Evolutionary conservation across 495 filamentous ascomycete genomes (phyloP).

Genomic region (Apiosordaria backusii): DNA sequence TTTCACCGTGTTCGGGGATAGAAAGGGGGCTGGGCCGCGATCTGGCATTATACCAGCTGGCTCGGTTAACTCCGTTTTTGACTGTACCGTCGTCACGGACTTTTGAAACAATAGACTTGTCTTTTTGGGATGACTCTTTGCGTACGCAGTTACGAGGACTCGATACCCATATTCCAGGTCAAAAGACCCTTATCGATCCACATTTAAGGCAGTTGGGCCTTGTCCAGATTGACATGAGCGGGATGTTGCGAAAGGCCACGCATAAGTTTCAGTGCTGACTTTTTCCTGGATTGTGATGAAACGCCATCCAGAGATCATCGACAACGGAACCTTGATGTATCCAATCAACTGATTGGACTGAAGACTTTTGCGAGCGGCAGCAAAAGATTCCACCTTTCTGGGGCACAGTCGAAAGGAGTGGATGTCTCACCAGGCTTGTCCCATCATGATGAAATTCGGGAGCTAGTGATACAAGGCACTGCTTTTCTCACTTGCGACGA

Average conservation of each 20-base stretch:
- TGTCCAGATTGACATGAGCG: background rate
- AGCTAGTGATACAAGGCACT: background rate
- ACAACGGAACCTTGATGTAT: background rate
- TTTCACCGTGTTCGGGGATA: background rate
- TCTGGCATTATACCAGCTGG: background rate
- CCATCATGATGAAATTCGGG: conserved; percentile 2
- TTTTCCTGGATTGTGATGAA: conserved; percentile 8
- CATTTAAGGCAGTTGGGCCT: background rate
- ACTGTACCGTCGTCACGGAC: background rate
- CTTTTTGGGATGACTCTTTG: background rate
- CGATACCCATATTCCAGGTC: background rate
- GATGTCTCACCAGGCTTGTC: conserved; percentile 4
- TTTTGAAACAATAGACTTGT: background rate
- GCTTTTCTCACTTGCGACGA: background rate
- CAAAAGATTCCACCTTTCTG: background rate
- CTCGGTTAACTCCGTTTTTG: background rate
- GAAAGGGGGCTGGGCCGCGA: background rate
- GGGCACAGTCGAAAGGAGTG: background rate
- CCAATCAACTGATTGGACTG: background rate
- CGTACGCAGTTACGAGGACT: background rate
- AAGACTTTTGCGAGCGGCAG: background rate
- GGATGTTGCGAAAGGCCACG: background rate
- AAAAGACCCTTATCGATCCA: background rate
- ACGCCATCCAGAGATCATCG: background rate
- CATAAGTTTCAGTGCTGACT: background rate